Evolutionary conservation across 352 stramenopile genomes (phyloP).

Genomic region (Blastocystis sp.): DNA sequence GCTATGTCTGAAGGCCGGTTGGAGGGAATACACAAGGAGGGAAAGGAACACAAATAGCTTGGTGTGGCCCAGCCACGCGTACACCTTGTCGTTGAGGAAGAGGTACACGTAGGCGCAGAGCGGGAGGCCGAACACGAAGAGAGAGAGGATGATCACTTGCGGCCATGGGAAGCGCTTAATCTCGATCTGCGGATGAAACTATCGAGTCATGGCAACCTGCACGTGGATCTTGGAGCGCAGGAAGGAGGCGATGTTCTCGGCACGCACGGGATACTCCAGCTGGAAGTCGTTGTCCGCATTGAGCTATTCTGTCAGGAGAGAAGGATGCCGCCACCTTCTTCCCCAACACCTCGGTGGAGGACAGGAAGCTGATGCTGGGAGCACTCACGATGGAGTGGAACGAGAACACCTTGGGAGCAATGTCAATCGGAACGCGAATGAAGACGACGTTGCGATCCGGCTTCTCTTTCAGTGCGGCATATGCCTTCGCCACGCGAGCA

Average conservation of each 20-base stretch:
- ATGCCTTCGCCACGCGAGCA: slow-evolving; percentile 8
- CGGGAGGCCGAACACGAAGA: not conserved
- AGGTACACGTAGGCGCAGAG: slow-evolving; percentile 51
- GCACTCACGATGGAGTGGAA: slow-evolving; percentile 40
- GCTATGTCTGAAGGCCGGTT: not conserved
- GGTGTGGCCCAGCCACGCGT: slow-evolving; percentile 31
- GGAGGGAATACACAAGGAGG: slow-evolving; percentile 31
- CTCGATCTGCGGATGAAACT: slow-evolving; percentile 53
- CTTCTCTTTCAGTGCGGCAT: slow-evolving; percentile 5
- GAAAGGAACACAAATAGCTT: slow-evolving; percentile 6
- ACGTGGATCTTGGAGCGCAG: slow-evolving; percentile 62
- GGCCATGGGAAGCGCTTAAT: slow-evolving; percentile 68
- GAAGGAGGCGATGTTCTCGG: slow-evolving; percentile 56
- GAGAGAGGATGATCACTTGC: slow-evolving; percentile 63
- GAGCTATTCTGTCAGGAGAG: slow-evolving; percentile 11
- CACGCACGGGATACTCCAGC: slow-evolving; percentile 51
- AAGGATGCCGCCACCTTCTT: slow-evolving; percentile 21
- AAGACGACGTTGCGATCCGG: slow-evolving; percentile 41
- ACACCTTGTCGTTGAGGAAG: slow-evolving; percentile 45
- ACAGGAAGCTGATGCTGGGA: slow-evolving; percentile 58
- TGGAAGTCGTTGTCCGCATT: slow-evolving; percentile 60
- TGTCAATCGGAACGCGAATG: slow-evolving; percentile 56
- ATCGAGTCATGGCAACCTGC: not conserved
- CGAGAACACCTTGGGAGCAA: slow-evolving; percentile 38
- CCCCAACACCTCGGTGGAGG: not conserved